A percentile compares a stretch with the other conserved stretches of the same genome.
These are phyloP conservation scores for Blattamonas nauphoetae DNA, from an alignment of 78 protist species.

Conservation along the genomic window DNA sequence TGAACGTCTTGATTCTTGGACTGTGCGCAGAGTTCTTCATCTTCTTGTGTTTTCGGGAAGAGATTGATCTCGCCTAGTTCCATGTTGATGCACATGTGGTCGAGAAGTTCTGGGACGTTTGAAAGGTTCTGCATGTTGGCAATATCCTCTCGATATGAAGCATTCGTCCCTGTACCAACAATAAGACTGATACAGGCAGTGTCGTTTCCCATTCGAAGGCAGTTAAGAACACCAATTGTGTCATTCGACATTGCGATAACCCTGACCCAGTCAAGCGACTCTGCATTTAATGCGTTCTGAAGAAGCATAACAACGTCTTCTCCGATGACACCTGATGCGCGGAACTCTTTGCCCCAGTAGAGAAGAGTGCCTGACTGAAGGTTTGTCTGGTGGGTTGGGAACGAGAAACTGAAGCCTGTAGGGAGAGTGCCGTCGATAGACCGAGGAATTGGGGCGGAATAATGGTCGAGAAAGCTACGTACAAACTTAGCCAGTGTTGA, in stretches of 20 bases:
- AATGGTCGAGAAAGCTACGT: not conserved
- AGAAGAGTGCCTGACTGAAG: not conserved
- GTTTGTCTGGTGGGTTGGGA: not conserved
- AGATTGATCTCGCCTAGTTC: not conserved
- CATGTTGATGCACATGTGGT: not conserved
- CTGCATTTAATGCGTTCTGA: not conserved
- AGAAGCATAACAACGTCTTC: not conserved
- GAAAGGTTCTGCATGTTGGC: not conserved
- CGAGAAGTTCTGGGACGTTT: not conserved
- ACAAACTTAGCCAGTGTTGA: not conserved
- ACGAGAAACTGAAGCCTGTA: not conserved
- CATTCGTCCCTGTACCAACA: slow-evolving; percentile 9
- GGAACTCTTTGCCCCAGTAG: not conserved
- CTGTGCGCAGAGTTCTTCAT: not conserved
- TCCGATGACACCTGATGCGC: slow-evolving; percentile 1
- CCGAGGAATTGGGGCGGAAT: not conserved
- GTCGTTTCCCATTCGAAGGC: not conserved
- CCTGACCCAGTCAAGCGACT: not conserved
- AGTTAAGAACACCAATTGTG: not conserved
- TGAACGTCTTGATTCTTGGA: not conserved
- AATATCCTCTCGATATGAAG: not conserved
- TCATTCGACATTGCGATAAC: slow-evolving; percentile 1
- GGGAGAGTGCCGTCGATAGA: not conserved
- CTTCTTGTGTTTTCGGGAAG: not conserved
- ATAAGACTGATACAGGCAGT: not conserved